Evolutionary conservation across 306 rosid genomes (phyloP).

Genomic region (Quercus mongolica): DNA sequence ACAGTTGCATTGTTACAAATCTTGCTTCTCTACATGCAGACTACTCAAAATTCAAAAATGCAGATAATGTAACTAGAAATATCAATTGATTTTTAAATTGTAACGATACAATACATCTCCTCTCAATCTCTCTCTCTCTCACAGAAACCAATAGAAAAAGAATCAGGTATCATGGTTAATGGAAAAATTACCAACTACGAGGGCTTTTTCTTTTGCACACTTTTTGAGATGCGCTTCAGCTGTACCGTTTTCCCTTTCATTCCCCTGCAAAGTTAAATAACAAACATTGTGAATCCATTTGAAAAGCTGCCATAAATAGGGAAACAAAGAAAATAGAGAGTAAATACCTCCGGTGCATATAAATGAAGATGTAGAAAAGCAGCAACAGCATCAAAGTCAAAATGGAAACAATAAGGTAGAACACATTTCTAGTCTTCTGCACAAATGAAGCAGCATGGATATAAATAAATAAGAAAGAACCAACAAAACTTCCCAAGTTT

Average conservation of each 20-base stretch:
- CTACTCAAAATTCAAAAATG: not conserved
- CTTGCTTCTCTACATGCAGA: not conserved
- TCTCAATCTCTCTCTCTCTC: not conserved
- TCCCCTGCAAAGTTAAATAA: slow-evolving; percentile 46
- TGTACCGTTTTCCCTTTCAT: slow-evolving; percentile 44
- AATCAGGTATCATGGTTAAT: slow-evolving; percentile 14
- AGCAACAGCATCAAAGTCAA: slow-evolving; percentile 46
- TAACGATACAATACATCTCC: not conserved
- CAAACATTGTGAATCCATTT: slow-evolving; percentile 8
- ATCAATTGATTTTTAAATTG: not conserved
- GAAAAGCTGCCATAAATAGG: slow-evolving; percentile 13
- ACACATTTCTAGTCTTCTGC: slow-evolving; percentile 53
- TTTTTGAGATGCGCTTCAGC: slow-evolving; percentile 55
- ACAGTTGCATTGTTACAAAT: slow-evolving; percentile 14
- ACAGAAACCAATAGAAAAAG: not conserved
- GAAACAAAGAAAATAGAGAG: not conserved
- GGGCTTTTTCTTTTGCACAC: slow-evolving; percentile 64
- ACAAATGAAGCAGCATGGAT: slow-evolving; percentile 8
- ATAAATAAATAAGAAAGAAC: slow-evolving; percentile 1
- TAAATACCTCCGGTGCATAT: slow-evolving; percentile 61
- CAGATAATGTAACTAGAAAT: not conserved
- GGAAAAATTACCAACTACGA: slow-evolving; percentile 24
- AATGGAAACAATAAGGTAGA: slow-evolving; percentile 52
- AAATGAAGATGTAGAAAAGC: slow-evolving; percentile 57
- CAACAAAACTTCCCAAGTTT: not conserved